phyloP scores from a whole-genome alignment of 345 rosid genomes.

The Bruguiera gymnorhiza region DNA sequence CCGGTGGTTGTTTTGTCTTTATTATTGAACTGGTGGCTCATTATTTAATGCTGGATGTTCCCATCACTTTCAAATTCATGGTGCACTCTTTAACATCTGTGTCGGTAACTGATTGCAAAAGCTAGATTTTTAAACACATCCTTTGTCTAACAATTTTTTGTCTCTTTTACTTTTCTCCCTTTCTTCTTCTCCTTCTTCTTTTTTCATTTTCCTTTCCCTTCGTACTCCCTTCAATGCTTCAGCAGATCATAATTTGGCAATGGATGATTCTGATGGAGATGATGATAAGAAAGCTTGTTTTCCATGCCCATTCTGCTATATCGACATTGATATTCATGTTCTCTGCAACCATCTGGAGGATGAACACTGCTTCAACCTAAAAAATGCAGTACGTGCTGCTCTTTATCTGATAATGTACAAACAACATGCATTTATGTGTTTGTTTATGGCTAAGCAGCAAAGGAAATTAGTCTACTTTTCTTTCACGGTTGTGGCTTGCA shows the following conservation, averaged over 20 bases:
- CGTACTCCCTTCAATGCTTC: slow-evolving; percentile 3
- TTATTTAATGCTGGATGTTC: neutral
- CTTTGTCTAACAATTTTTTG: neutral
- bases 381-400: slow-evolving; percentile 46
- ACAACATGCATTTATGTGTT: neutral
- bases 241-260: slow-evolving; percentile 27
- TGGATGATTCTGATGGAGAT: slow-evolving; percentile 42
- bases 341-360: slow-evolving; percentile 53
- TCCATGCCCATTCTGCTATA: slow-evolving; percentile 57
- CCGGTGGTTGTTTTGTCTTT: neutral
- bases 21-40: neutral
- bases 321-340: slow-evolving; percentile 40
- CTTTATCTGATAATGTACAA: neutral
- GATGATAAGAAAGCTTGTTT: slow-evolving; percentile 43
- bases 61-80: neutral
- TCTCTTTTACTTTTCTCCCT: neutral
- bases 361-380: slow-evolving; percentile 59
- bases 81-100: neutral
- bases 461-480: neutral
- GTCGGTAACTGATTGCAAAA: neutral
- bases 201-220: neutral
- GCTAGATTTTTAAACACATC: slow-evolving; percentile 3
- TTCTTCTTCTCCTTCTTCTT: too few relatives aligned
- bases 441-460: neutral
- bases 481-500: neutral